phyloP scores from a whole-genome alignment of 345 rosid species.

The Eucalyptus leucophloia region DNA sequence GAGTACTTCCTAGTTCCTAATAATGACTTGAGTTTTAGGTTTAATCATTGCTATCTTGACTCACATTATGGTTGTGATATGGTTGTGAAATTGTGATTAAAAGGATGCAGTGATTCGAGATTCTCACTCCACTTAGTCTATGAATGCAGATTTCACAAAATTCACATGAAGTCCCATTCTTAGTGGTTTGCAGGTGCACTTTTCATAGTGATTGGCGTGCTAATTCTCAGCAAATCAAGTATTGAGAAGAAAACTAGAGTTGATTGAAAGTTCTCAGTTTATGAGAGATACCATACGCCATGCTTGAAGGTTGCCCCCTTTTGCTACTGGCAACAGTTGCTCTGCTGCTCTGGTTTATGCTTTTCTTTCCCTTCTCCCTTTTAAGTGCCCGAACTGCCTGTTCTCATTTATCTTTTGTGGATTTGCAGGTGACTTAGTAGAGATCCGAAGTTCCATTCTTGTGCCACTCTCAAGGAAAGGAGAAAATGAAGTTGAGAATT shows the following conservation, averaged over 20 bases:
- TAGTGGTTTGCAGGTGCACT: slow-evolving; percentile 96
- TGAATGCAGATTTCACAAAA: background rate
- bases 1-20: background rate
- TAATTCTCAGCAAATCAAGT: slow-evolving; percentile 69
- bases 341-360: background rate
- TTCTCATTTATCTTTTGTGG: background rate
- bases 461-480: background rate
- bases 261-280: slow-evolving; percentile 16
- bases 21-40: background rate
- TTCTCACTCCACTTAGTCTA: background rate
- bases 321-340: background rate
- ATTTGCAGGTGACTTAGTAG: background rate
- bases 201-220: slow-evolving; percentile 54
- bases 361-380: background rate
- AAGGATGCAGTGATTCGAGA: background rate
- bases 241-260: slow-evolving; percentile 30
- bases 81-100: background rate
- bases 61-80: background rate
- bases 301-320: background rate
- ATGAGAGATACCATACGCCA: background rate
- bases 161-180: background rate
- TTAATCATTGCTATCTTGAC: background rate
- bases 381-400: background rate
- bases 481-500: background rate
- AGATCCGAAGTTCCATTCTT: background rate